Percentiles rank a stretch among this genome's conserved stretches.
Conservation (phyloP, 2,329 filamentous ascomycete genomes). For the Berkeleyomyces basicola region DNA sequence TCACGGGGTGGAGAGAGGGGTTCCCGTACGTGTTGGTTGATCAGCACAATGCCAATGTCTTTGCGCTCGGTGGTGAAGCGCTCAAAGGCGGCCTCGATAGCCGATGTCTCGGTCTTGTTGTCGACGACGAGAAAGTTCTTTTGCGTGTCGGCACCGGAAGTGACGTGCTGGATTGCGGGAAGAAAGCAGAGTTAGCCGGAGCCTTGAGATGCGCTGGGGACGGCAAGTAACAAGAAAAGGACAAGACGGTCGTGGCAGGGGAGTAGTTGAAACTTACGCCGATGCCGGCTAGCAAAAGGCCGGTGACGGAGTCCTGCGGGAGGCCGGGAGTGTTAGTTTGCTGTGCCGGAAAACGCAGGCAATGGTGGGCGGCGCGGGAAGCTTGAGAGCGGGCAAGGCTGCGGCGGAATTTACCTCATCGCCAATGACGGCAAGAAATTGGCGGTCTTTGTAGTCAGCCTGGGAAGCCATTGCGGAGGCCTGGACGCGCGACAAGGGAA, state of each 20-base stretch:
- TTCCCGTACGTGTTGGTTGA: conserved; percentile 79
- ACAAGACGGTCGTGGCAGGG: background rate
- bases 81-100: conserved; percentile 83
- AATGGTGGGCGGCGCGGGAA: background rate
- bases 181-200: background rate
- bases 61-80: conserved; percentile 78
- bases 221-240: background rate
- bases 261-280: conserved; percentile 42
- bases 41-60: conserved; percentile 89
- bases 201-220: background rate
- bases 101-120: conserved; percentile 70
- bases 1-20: background rate
- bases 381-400: background rate
- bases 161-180: conserved; percentile 54
- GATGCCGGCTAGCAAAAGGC: conserved; percentile 84
- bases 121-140: conserved; percentile 99
- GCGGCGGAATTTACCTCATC: conserved; percentile 51
- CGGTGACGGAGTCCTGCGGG: conserved; percentile 79
- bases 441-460: conserved; percentile 60
- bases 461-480: conserved; percentile 30
- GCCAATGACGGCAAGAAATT: conserved; percentile 94
- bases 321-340: conserved; percentile 15
- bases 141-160: conserved; percentile 68
- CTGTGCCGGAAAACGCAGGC: background rate
- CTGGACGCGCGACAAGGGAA: background rate